A percentile compares a stretch with the other conserved stretches of the same genome.
These are phyloP conservation scores for Candida takata DNA, from an alignment of 805 yeast species.

Conservation along the genomic window DNA sequence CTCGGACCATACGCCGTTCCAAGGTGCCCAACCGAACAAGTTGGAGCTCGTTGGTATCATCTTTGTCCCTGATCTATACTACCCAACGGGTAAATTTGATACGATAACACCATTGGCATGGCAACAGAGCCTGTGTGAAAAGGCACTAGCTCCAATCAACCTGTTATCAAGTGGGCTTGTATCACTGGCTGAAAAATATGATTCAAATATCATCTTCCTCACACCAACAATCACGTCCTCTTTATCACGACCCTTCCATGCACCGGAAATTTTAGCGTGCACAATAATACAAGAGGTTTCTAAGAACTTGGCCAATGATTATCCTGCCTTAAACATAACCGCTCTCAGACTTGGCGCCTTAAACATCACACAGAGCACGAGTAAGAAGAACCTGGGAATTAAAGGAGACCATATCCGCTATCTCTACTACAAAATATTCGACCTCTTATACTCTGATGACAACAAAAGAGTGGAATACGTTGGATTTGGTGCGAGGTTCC, in stretches of 20 bases:
- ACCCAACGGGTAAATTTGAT: constrained; percentile 64
- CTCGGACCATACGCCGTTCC: constrained; percentile 51
- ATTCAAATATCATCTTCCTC: constrained; percentile 42
- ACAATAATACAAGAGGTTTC: constrained; percentile 35
- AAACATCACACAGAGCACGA: constrained; percentile 26
- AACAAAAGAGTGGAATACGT: constrained; percentile 14
- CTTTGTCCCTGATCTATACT: constrained; percentile 61
- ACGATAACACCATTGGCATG: constrained; percentile 44
- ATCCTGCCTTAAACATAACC: constrained; percentile 35
- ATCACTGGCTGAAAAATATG: constrained; percentile 43
- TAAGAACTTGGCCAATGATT: constrained; percentile 29
- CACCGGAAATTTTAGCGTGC: constrained; percentile 52
- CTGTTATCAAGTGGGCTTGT: constrained; percentile 51
- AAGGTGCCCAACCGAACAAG: constrained; percentile 48
- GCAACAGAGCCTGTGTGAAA: constrained; percentile 39
- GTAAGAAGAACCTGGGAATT: constrained; percentile 14
- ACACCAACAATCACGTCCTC: constrained; percentile 51
- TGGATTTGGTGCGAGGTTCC: constrained; percentile 21
- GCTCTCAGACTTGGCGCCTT: constrained; percentile 42
- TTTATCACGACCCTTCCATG: constrained; percentile 53
- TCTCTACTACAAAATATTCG: constrained; percentile 20
- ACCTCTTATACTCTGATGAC: constrained; percentile 16
- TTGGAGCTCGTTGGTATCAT: constrained; percentile 59
- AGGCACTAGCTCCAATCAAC: constrained; percentile 41
- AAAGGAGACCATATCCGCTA: constrained; percentile 16